Conservation (phyloP, 2,329 filamentous ascomycete genomes). For the Pseudophaeomoniella oleicola region DNA sequence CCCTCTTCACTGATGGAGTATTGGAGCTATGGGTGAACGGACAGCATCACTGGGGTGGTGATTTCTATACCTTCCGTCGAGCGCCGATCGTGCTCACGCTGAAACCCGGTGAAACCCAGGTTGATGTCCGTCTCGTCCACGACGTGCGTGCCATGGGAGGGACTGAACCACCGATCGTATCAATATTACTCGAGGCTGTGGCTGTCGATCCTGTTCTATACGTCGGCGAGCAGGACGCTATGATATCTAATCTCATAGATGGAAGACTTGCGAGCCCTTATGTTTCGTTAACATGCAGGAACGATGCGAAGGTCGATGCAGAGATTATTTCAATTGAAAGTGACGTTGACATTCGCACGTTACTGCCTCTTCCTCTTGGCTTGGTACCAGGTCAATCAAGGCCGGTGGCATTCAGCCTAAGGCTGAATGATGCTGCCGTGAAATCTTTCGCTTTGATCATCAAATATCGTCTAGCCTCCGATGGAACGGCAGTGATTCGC, state of each 20-base stretch:
- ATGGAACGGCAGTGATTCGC: neutral
- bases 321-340: conserved; percentile 17
- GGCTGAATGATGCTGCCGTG: neutral
- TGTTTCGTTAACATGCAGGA: conserved; percentile 35
- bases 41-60: conserved; percentile 39
- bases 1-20: conserved; percentile 32
- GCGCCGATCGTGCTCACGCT: conserved; percentile 36
- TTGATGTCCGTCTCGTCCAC: conserved; percentile 39
- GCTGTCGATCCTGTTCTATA: conserved; percentile 14
- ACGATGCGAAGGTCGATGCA: conserved; percentile 22
- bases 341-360: neutral
- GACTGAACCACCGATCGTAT: conserved; percentile 29
- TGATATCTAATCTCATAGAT: conserved; percentile 38
- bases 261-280: conserved; percentile 30
- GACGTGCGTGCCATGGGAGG: conserved; percentile 44
- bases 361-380: neutral
- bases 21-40: conserved; percentile 40
- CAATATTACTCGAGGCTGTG: conserved; percentile 23
- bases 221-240: conserved; percentile 18
- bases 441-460: neutral
- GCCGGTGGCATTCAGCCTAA: neutral
- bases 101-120: conserved; percentile 31
- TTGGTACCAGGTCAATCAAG: neutral
- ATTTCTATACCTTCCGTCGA: conserved; percentile 37
- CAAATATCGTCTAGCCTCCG: neutral